These are phyloP conservation scores for Trichoderma asperelloides DNA, from an alignment of 495 filamentous ascomycete species.

Conservation along the genomic window DNA sequence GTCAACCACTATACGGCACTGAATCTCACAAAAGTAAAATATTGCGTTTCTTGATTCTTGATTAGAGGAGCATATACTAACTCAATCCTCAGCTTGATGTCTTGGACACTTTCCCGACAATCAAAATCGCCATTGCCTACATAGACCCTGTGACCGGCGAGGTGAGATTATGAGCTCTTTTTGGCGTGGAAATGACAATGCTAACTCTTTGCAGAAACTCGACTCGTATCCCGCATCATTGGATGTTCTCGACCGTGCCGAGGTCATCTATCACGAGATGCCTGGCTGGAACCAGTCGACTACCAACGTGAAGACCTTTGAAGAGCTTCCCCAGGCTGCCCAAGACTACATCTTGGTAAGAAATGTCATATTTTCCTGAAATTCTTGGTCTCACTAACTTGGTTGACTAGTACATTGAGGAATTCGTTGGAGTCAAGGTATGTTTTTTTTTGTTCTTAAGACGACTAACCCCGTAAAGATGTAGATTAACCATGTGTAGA, in stretches of 20 bases:
- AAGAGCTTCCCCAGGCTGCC: slow-evolving; percentile 64
- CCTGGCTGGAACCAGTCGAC: slow-evolving; percentile 57
- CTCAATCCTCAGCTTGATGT: no score
- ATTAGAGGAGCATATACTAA: no score
- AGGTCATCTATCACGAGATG: slow-evolving; percentile 64
- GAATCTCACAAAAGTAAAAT: no score
- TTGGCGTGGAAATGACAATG: slow-evolving; percentile 16
- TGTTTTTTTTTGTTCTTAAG: slow-evolving; percentile 14
- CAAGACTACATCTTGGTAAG: slow-evolving; percentile 48
- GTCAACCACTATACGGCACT: no score
- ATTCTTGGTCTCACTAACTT: not conserved
- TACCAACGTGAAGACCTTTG: slow-evolving; percentile 37
- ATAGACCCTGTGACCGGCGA: no score
- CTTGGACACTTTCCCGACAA: no score
- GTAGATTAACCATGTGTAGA: slow-evolving; percentile 7
- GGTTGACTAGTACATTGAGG: slow-evolving; percentile 42
- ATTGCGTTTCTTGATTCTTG: no score
- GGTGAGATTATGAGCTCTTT: not conserved
- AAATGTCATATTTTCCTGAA: not conserved
- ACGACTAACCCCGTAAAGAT: not conserved
- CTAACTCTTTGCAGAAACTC: slow-evolving; percentile 15
- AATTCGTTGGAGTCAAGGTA: slow-evolving; percentile 59
- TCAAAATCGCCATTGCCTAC: no score
- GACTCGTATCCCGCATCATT: slow-evolving; percentile 32
- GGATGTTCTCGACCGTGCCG: slow-evolving; percentile 27